Percentiles rank a stretch among this genome's conserved stretches.
These are phyloP conservation scores for Phyllosticta citribraziliensis DNA, from an alignment of 2,329 filamentous ascomycete species.

Conservation along the genomic window DNA sequence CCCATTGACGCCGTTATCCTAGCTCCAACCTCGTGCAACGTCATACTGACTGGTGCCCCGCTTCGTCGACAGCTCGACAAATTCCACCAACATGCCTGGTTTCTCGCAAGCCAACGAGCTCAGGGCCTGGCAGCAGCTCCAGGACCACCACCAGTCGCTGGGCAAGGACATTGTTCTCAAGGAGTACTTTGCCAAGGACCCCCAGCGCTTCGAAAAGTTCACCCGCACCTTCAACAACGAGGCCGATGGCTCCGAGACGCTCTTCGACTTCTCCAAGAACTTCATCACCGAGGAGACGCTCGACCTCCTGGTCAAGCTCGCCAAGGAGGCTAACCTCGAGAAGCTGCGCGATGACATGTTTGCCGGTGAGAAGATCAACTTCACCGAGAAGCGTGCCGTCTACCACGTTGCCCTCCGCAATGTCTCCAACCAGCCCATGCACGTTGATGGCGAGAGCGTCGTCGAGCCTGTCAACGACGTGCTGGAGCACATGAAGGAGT, in stretches of 20 bases:
- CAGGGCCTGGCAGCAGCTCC: constrained; percentile 79
- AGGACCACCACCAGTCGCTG: constrained; percentile 76
- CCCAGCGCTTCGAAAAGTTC: constrained; percentile 82
- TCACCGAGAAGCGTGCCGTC: constrained; percentile 92
- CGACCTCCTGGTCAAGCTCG: constrained; percentile 75
- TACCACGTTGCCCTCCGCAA: constrained; percentile 94
- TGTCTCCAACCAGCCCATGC: constrained; percentile 66
- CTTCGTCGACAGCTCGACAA: constrained; percentile 3
- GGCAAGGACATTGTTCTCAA: constrained; percentile 88
- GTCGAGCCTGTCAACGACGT: constrained; percentile 88
- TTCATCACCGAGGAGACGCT: constrained; percentile 91
- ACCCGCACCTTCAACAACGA: constrained; percentile 72
- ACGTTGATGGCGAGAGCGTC: constrained; percentile 87
- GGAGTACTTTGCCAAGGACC: constrained; percentile 83
- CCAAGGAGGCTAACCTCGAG: constrained; percentile 82
- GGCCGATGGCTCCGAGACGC: constrained; percentile 71
- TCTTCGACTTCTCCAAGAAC: constrained; percentile 99
- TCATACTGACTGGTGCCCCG: constrained; percentile 6
- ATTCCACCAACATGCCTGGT: constrained; percentile 37
- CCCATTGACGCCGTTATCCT: neutral
- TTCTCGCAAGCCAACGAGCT: constrained; percentile 82
- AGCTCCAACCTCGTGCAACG: constrained; percentile 2
- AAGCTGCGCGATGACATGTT: constrained; percentile 97
- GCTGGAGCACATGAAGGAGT: constrained; percentile 95
- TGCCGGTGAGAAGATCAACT: constrained; percentile 96